Conservation (phyloP, 1,139 yeast genomes). For the Diutina catenulata region DNA sequence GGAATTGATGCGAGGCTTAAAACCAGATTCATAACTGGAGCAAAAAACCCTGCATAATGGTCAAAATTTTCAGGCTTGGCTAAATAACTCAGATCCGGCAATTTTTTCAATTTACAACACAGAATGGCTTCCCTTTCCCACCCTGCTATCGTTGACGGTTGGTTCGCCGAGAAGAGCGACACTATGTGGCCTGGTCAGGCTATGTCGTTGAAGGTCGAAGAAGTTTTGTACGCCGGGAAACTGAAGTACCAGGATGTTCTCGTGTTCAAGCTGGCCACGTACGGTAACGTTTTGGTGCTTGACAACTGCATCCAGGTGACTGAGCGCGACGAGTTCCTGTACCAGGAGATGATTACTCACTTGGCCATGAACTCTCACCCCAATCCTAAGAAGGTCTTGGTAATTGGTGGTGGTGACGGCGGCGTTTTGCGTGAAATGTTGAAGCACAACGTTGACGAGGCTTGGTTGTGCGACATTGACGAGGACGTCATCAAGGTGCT, state of each 20-base stretch:
- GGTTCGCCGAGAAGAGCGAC: conserved; percentile 84
- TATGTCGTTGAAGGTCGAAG: conserved; percentile 72
- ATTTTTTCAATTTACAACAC: background rate
- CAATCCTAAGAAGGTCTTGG: conserved; percentile 78
- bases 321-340: conserved; percentile 88
- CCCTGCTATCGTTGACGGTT: conserved; percentile 65
- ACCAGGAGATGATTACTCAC: conserved; percentile 93
- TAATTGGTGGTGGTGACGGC: conserved; percentile 96
- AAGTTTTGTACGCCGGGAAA: conserved; percentile 67
- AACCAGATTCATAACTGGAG: background rate
- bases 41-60: background rate
- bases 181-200: conserved; percentile 97
- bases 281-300: conserved; percentile 83
- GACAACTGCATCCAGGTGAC: conserved; percentile 90
- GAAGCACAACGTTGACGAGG: conserved; percentile 80
- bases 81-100: no score
- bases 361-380: conserved; percentile 84
- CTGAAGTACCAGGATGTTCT: conserved; percentile 80
- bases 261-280: conserved; percentile 76
- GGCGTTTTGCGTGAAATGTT: conserved; percentile 90
- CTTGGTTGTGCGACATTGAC: conserved; percentile 85
- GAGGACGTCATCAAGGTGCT: conserved; percentile 78
- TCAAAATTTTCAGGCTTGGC: no score
- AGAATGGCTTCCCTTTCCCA: conserved; percentile 22
- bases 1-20: no score